Conservation (phyloP, 1,284 basidiomycete genomes). For the Cryptococcus sp. region DNA sequence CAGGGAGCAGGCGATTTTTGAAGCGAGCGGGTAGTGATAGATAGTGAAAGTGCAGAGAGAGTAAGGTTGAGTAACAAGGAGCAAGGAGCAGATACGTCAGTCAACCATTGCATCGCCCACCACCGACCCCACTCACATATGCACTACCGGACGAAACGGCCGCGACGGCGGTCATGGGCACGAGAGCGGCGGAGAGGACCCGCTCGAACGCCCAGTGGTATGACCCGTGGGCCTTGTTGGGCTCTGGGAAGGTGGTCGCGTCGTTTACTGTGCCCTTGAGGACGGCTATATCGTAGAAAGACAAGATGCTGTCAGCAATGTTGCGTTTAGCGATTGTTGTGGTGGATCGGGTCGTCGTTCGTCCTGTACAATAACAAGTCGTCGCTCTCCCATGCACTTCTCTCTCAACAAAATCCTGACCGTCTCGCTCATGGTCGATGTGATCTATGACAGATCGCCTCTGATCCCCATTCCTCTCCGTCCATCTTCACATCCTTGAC, state of each 20-base stretch:
- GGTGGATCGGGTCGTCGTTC: too few species aligned
- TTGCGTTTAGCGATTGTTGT: background rate
- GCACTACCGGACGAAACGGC: slow-evolving; percentile 69
- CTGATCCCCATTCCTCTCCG: too few species aligned
- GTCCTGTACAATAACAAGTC: too few species aligned
- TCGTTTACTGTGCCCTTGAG: slow-evolving; percentile 95
- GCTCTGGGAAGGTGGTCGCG: slow-evolving; percentile 81
- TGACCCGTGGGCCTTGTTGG: slow-evolving; percentile 81
- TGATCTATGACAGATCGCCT: background rate
- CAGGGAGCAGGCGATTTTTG: background rate
- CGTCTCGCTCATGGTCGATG: too few species aligned
- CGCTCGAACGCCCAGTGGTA: slow-evolving; percentile 99
- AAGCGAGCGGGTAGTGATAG: background rate
- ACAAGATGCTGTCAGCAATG: background rate
- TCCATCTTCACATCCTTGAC: too few species aligned
- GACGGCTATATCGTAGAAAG: slow-evolving; percentile 64
- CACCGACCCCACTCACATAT: slow-evolving; percentile 54
- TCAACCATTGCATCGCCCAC: too few species aligned
- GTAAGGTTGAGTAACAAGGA: background rate
- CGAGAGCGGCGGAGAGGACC: slow-evolving; percentile 78
- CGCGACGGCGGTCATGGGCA: slow-evolving; percentile 83
- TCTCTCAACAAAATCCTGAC: too few species aligned
- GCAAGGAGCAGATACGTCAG: background rate
- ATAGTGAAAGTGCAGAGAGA: background rate
- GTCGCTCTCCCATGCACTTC: too few species aligned